A percentile compares a stretch with the other conserved stretches of the same genome.
Evolutionary conservation across 164 flowering plant genomes (phyloP).

Genomic region (Magnolia officinalis): DNA sequence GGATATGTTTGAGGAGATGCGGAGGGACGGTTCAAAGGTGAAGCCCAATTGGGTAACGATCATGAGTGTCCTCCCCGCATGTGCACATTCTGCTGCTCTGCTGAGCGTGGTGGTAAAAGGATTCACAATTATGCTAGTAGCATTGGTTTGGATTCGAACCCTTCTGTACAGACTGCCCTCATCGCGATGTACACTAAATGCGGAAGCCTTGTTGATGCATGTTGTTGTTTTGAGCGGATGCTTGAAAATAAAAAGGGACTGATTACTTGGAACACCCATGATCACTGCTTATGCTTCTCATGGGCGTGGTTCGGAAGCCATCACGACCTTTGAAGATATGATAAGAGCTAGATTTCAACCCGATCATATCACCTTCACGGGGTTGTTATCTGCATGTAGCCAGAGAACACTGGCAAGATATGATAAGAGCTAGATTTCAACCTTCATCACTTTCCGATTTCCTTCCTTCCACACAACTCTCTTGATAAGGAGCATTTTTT

Average conservation of each 20-base stretch:
- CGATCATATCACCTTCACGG: constrained; percentile 44
- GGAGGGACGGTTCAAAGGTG: constrained; percentile 23
- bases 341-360: constrained; percentile 38
- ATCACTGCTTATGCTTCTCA: constrained; percentile 59
- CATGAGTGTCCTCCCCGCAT: constrained; percentile 57
- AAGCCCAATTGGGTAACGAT: constrained; percentile 60
- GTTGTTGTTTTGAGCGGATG: constrained; percentile 30
- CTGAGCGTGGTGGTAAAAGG: constrained; percentile 38
- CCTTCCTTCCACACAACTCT: too few relatives aligned
- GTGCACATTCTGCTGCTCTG: constrained; percentile 47
- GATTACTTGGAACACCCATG: constrained; percentile 50
- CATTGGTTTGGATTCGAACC: constrained; percentile 38
- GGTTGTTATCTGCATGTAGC: constrained; percentile 54
- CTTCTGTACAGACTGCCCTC: constrained; percentile 43
- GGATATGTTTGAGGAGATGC: constrained; percentile 43
- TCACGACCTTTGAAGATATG: constrained; percentile 45
- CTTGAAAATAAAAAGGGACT: constrained; percentile 23
- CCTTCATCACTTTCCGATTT: too few relatives aligned
- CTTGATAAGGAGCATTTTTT: too few relatives aligned
- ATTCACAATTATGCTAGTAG: constrained; percentile 39
- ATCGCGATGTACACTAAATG: constrained; percentile 58
- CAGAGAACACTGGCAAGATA: too few relatives aligned
- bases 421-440: too few relatives aligned
- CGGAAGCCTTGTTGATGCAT: constrained; percentile 42
- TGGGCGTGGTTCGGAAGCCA: constrained; percentile 41